A percentile compares a stretch with the other conserved stretches of the same genome.
phyloP scores from a whole-genome alignment of 345 rosid genomes.

The Viola odorata region DNA sequence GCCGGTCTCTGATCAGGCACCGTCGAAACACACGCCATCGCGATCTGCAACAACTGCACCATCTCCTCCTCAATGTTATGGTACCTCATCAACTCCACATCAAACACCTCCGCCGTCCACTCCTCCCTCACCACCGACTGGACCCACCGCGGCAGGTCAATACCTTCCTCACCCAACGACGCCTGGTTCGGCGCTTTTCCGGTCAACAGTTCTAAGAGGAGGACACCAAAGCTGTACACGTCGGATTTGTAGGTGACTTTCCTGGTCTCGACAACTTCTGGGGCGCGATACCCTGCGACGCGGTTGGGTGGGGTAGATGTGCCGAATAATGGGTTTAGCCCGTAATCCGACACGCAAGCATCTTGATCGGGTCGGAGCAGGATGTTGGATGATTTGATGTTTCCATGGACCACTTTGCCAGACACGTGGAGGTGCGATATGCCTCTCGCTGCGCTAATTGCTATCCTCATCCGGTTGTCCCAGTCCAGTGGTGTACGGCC shows the following conservation, averaged over 20 bases:
- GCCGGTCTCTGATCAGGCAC: slow-evolving; percentile 90
- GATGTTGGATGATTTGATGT: slow-evolving; percentile 86
- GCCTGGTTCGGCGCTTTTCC: slow-evolving; percentile 97
- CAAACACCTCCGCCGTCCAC: slow-evolving; percentile 98
- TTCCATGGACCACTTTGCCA: slow-evolving; percentile 75
- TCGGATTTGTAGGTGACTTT: slow-evolving; percentile 79
- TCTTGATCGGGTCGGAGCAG: slow-evolving; percentile 70
- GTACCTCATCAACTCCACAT: slow-evolving; percentile 82
- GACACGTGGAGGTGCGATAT: slow-evolving; percentile 63
- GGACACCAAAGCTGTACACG: slow-evolving; percentile 90
- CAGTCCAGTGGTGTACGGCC: slow-evolving; percentile 91
- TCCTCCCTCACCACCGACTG: slow-evolving; percentile 96
- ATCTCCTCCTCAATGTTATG: slow-evolving; percentile 95
- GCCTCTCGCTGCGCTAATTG: slow-evolving; percentile 68
- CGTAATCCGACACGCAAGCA: slow-evolving; percentile 62
- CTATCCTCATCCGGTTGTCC: slow-evolving; percentile 80
- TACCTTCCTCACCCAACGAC: slow-evolving; percentile 92
- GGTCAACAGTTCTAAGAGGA: slow-evolving; percentile 72
- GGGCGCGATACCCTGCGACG: slow-evolving; percentile 90
- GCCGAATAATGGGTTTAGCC: slow-evolving; percentile 75
- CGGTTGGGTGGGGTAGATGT: slow-evolving; percentile 56
- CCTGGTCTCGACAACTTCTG: slow-evolving; percentile 73
- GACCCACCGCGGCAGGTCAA: slow-evolving; percentile 95
- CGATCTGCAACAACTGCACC: slow-evolving; percentile 93
- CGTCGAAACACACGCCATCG: slow-evolving; percentile 81